Base-by-base conservation (phyloP, 2,329 filamentous ascomycete species). In the Trichophyton rubrum region DNA sequence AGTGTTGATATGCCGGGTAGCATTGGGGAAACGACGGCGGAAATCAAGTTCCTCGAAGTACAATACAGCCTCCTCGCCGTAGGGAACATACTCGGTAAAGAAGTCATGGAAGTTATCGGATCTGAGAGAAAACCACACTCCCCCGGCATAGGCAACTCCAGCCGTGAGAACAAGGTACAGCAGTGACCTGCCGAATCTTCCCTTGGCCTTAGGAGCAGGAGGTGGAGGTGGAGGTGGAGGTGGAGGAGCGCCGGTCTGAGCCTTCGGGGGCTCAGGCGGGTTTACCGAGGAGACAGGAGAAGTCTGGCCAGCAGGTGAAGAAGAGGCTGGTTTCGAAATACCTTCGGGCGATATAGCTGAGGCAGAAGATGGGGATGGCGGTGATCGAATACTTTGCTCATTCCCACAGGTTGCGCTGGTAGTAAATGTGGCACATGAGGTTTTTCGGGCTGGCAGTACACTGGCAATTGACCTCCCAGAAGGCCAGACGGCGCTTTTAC, bases 51-150 rank as follows among this genome's bases (percentile, higher is more conserved):
- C 93, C 76, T 99, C 93, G 59, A 99, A 86, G 77, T 95, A 97
- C 27, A 95, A 84, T 53, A 99, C 92, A 17, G 88, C 88, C 72
- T 96, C 89, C 77, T 99, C 93, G 69, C 91, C 93, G 67, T 88
- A 96, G 22, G 93, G 93, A 17, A 99, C 77, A 74, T 92, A 99
- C 77, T 96, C 91, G 68, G 91, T 97, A 77, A 99, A 99, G 79
- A 96, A 93, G 75, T 99, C 93, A 77, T 99, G 92, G 82, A 97
- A 99, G 77, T 90, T 96, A 79, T 99, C 93, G 71, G 87, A 95
- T 74, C 93, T 82, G 65, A 95, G 85, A 60, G 93, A 92, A 75
- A 95, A 93, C 80, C 88, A 96, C 60, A 96, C 86, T 66, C 92
- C 90, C 65, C 90, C 90, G 60, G 83, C 88, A 69, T 96, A 99